Conservation (phyloP, 164 flowering plant genomes). For the Umbilicus rupestris region DNA sequence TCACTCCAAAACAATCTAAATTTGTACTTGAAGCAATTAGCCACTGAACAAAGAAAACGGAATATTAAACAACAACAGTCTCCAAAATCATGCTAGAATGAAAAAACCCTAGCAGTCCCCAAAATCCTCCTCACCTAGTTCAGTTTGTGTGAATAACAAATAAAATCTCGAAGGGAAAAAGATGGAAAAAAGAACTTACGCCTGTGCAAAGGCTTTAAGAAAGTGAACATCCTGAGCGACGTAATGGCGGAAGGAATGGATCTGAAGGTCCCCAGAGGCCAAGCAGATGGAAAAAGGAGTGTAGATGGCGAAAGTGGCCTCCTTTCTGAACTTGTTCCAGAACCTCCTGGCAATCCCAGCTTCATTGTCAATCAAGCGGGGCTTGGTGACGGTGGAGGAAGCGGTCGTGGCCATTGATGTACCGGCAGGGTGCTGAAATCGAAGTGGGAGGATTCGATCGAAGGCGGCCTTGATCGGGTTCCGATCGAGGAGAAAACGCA, state of each 20-base stretch:
- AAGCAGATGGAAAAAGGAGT: constrained; percentile 61
- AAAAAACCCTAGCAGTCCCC: not conserved
- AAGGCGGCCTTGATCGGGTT: constrained; percentile 21
- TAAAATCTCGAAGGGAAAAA: not conserved
- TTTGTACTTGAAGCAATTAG: too few species aligned
- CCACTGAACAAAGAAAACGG: too few species aligned
- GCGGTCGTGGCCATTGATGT: constrained; percentile 19
- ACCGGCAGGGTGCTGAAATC: constrained; percentile 9
- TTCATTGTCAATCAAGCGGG: constrained; percentile 14
- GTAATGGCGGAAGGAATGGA: constrained; percentile 58
- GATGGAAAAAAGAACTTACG: constrained; percentile 38
- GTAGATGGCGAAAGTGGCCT: constrained; percentile 46
- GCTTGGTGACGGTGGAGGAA: constrained; percentile 5
- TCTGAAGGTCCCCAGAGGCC: constrained; percentile 56
- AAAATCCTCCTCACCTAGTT: not conserved
- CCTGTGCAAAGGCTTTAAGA: constrained; percentile 65
- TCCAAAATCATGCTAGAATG: not conserved
- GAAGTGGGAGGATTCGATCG: constrained; percentile 3
- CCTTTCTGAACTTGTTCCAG: constrained; percentile 63
- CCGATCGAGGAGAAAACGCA: constrained; percentile 15
- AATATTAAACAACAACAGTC: not conserved
- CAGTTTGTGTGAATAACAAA: not conserved
- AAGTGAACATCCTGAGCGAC: constrained; percentile 73
- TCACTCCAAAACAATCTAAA: too few species aligned
- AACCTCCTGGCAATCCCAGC: constrained; percentile 43